Percentiles rank a stretch among this genome's conserved stretches.
Evolutionary conservation across 352 stramenopile genomes (phyloP).

Genomic region (Globisporangium sylvaticum): DNA sequence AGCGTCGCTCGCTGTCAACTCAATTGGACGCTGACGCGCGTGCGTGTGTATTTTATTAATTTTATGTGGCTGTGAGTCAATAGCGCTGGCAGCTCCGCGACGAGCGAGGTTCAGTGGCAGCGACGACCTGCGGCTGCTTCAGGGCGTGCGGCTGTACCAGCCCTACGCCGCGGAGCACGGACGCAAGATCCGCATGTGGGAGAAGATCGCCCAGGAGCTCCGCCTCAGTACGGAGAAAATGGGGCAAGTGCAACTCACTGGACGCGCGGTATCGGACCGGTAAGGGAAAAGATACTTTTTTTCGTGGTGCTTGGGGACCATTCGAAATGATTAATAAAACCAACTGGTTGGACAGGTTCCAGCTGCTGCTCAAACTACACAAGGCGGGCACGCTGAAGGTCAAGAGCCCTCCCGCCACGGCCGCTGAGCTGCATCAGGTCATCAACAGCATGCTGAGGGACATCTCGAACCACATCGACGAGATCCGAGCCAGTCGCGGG

Average conservation of each 20-base stretch:
- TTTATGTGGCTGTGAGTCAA: slow-evolving; percentile 1
- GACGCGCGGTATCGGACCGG: slow-evolving; percentile 37
- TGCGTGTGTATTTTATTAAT: not conserved
- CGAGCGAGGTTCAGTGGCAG: slow-evolving; percentile 37
- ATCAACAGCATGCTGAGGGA: slow-evolving; percentile 25
- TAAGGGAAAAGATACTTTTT: slow-evolving; percentile 16
- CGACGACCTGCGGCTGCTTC: slow-evolving; percentile 38
- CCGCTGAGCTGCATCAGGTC: slow-evolving; percentile 21
- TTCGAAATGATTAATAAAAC: not conserved
- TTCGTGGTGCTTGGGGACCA: not conserved
- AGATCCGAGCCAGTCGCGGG: slow-evolving; percentile 11
- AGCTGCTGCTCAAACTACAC: slow-evolving; percentile 33
- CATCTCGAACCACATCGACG: slow-evolving; percentile 20
- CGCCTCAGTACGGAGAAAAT: slow-evolving; percentile 28
- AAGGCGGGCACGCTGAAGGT: slow-evolving; percentile 28
- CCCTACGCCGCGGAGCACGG: slow-evolving; percentile 46
- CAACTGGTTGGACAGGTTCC: slow-evolving; percentile 22
- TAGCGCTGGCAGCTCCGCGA: slow-evolving; percentile 7
- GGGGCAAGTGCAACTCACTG: slow-evolving; percentile 25
- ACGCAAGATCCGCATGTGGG: slow-evolving; percentile 46
- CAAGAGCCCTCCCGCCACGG: slow-evolving; percentile 27
- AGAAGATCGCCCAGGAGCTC: slow-evolving; percentile 39
- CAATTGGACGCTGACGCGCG: not conserved
- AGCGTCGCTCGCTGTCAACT: slow-evolving; percentile 1
- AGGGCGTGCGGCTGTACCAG: slow-evolving; percentile 37